These are phyloP conservation scores for Pouteria glomerata DNA, from an alignment of 148 eudicot species.

Conservation along the genomic window DNA sequence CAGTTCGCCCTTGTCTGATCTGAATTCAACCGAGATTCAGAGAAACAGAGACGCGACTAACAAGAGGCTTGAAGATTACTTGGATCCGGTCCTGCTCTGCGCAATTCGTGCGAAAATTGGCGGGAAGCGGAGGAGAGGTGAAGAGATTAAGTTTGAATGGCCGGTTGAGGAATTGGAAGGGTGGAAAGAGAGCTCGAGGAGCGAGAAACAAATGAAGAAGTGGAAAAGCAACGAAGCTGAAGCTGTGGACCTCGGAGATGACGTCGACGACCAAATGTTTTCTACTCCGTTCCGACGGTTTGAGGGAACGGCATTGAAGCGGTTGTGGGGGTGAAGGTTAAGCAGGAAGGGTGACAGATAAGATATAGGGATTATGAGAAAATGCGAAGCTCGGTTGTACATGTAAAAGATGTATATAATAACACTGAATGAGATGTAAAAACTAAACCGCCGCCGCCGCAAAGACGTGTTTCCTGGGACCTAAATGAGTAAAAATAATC, in stretches of 20 bases:
- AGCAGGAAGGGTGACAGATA: not conserved
- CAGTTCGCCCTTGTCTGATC: not conserved
- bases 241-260: not conserved
- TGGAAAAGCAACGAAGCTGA: not conserved
- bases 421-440: no score
- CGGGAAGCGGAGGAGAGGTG: conserved; percentile 3
- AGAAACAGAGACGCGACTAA: not conserved
- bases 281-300: conserved; percentile 13
- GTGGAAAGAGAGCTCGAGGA: no score
- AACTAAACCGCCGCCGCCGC: no score
- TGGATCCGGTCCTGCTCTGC: conserved; percentile 20
- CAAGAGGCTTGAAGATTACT: conserved; percentile 20
- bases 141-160: conserved; percentile 15
- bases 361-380: no score
- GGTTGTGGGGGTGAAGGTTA: conserved; percentile 11
- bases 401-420: no score
- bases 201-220: not conserved
- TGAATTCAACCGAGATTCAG: not conserved
- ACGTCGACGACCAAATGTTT: not conserved
- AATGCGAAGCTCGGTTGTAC: no score
- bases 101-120: conserved; percentile 12
- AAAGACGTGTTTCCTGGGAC: not conserved
- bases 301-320: conserved; percentile 14
- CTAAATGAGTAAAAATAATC: not conserved
- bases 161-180: conserved; percentile 13